Conservation (phyloP, 2,329 filamentous ascomycete species). For the Botrytis fragariae region DNA sequence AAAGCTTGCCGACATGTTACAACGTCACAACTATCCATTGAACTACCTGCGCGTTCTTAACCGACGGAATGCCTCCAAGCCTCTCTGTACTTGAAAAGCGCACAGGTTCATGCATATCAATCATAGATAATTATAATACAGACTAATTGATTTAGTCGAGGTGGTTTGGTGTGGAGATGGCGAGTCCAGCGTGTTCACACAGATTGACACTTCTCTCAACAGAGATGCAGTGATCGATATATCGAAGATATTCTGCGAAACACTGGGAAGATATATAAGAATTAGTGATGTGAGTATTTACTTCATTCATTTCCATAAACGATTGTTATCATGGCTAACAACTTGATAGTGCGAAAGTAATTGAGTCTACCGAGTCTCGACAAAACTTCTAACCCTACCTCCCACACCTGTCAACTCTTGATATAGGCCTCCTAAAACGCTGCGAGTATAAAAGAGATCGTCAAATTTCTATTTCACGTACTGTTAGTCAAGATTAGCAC, state of each 20-base stretch:
- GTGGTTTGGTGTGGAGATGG: background rate
- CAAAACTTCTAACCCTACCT: background rate
- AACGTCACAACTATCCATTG: background rate
- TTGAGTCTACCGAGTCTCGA: background rate
- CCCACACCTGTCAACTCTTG: too few relatives aligned
- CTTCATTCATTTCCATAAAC: too few relatives aligned
- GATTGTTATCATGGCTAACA: background rate
- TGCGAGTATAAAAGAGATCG: too few relatives aligned
- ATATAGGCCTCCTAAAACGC: background rate
- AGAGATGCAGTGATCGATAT: background rate
- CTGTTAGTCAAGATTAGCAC: background rate
- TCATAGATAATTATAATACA: background rate
- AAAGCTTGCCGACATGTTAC: background rate
- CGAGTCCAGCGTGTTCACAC: background rate
- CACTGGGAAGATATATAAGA: background rate
- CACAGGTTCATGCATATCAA: background rate
- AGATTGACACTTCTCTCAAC: background rate
- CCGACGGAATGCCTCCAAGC: background rate
- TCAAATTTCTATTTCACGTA: rapidly evolving
- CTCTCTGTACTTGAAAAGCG: background rate
- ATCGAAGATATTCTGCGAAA: background rate
- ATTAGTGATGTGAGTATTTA: background rate
- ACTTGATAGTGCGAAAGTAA: background rate
- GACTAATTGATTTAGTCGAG: background rate
- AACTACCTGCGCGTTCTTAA: background rate